Percentiles rank a stretch among this genome's conserved stretches.
phyloP scores from a whole-genome alignment of 202 grass and related monocot genomes.

The Setaria italica region DNA sequence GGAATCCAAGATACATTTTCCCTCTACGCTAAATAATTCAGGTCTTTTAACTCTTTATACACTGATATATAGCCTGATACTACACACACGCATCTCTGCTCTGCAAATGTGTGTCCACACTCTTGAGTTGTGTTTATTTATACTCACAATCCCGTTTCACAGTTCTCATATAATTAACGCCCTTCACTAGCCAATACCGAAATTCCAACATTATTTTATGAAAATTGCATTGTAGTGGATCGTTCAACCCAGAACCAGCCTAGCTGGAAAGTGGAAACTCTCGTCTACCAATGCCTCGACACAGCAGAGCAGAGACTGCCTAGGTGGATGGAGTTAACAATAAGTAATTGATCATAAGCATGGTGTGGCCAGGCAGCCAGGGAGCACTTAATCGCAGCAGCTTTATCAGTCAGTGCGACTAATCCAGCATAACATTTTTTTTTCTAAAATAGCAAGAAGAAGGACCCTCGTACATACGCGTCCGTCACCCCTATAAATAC shows the following conservation, averaged over 20 bases:
- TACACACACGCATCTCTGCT: no score
- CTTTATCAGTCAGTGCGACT: neutral
- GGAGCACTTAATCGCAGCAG: neutral
- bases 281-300: constrained; percentile 30
- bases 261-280: constrained; percentile 18
- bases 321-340: constrained; percentile 47
- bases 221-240: neutral
- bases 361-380: neutral
- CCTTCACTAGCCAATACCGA: neutral
- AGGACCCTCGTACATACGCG: no score
- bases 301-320: constrained; percentile 3
- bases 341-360: constrained; percentile 48
- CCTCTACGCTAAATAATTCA: neutral
- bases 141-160: no score
- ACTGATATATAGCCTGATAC: no score
- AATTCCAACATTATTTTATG: neutral
- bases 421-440: neutral
- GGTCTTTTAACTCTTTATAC: no score
- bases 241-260: constrained; percentile 2
- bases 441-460: neutral
- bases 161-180: neutral
- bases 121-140: no score
- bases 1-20: constrained; percentile 5
- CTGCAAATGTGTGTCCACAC: no score
- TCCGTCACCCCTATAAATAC: no score